Evolutionary conservation across 2,329 filamentous ascomycete species (phyloP).

Genomic region (Curvularia lunata): DNA sequence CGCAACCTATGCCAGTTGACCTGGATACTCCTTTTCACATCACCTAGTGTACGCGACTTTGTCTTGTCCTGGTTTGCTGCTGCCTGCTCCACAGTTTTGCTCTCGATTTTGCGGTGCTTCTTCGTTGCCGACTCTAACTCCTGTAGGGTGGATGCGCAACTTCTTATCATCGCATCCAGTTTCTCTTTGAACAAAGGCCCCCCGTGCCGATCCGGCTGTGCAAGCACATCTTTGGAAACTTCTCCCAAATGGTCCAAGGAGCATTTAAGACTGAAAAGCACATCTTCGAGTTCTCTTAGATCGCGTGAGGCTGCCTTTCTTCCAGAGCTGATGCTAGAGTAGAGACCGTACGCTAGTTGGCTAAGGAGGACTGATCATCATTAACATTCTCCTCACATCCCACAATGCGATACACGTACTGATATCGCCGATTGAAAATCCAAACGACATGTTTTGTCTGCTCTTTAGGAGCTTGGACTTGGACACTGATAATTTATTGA

Average conservation of each 20-base stretch:
- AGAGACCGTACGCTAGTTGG: slow-evolving; percentile 1
- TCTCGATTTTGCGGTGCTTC: background rate
- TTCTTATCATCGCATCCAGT: background rate
- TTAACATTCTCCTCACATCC: background rate
- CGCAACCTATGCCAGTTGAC: slow-evolving; percentile 5
- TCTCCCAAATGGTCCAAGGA: background rate
- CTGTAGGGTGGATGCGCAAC: background rate
- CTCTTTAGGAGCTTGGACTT: background rate
- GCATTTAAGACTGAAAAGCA: background rate
- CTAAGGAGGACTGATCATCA: background rate
- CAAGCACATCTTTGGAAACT: background rate
- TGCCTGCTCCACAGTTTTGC: background rate
- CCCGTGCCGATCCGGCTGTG: background rate
- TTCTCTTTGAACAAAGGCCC: background rate
- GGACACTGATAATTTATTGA: background rate
- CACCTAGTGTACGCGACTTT: background rate
- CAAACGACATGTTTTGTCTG: slow-evolving; percentile 4
- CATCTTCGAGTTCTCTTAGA: background rate
- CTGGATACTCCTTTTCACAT: background rate
- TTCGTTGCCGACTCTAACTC: background rate
- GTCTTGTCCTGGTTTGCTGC: background rate
- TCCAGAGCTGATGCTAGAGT: background rate
- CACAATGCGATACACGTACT: background rate
- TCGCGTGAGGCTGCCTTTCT: background rate
- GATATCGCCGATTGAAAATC: background rate